Evolutionary conservation across 345 rosid species (phyloP), one percentile per base, ranked within the genome.

Genomic region (Eucalyptus caleyi): DNA sequence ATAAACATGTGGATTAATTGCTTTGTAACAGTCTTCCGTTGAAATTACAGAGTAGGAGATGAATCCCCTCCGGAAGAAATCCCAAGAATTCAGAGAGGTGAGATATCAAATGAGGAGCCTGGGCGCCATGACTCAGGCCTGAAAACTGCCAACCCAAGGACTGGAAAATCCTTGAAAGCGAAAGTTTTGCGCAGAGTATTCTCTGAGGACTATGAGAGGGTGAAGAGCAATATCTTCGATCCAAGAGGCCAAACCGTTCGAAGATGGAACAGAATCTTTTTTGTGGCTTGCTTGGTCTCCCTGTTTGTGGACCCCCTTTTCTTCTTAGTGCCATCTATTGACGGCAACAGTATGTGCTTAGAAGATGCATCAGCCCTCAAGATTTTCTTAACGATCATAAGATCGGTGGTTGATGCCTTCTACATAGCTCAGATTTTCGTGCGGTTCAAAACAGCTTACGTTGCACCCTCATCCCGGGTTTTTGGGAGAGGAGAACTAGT

Each of bases 401-500:
- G 92, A 27, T 90, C 94, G 3, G 23, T 89, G 50, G 91, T 89
- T 15, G 93, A 93, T 90, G 89, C 91, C 13, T 91, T 93, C 87
- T 93, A 93, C 89, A 45, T 89, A 47, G 60, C 91, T 32, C 93
- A 93, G 40, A 86, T 93, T 90, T 49, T 91, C 50, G 47, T 93
- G 32, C 92, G 91, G 89, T 92, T 93, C 87, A 90, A 92, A 50
- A 93, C 94, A 40, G 94, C 94, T 81, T 93, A 92, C 42, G 88
- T 93, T 47, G 94, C 94, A 9, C 93, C 93, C 42, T 91, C 90
- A 86, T 89, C 93, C 87, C 91, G 93, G 56, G 92, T 93, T 30
- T 93, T 92, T 30, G 93, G 93, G 47, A 89, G 92, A 90, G 94
- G 94, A 32, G 93, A 93, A 67, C 93, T 93, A 37, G 93, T 93